Evolutionary conservation across 2,329 filamentous ascomycete genomes (phyloP), one percentile per base, ranked within the genome.

Genomic region (Dryadomyces quercivorus): DNA sequence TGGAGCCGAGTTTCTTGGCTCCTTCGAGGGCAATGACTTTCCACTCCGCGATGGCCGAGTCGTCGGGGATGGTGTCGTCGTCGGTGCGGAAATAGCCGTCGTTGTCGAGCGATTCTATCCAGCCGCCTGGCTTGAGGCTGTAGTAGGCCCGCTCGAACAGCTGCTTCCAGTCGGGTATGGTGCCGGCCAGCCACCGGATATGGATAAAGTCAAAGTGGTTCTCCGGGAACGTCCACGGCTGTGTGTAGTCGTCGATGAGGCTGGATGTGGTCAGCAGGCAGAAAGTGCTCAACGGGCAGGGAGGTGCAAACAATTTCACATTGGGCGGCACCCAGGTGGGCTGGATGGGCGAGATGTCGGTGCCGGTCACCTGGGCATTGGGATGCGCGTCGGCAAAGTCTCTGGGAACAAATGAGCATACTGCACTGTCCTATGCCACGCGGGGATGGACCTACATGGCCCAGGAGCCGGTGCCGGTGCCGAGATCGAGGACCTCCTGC

Each of bases 231-330:
- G 68, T 81, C 70, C 70, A 74, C 0, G 67, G 66, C 5, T 63
- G 71, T 57, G 78, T 78, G 44, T 78, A 76, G 61, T 86, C 81
- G 61, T 85, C 82, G 48, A 85, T 75, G 57, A 82, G 61, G 54
- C 53, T 55, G 9, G 20, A 5, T 6, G 2, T 16, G 20, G n/a
- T 50, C 5, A 40, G 21, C 7, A 8, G 9, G 20, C 10, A 46
- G 20, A 26, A 5, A 3, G 12, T 6, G n/a, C 34, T 21, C 2
- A 21, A 40, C 10, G 12, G 15, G 7, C 36, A 21, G 6, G 10
- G 18, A n/a, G 16, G 43, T 16, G 18, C 50, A 1, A 43, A 51
- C 50, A 51, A 51, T 20, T 6, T 15, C 38, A 51, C 50, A 21
- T 51, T 51, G 1, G 50, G 50, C 26, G 50, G 50, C 18, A 44